phyloP scores from a whole-genome alignment of 495 filamentous ascomycete species.

The Penicillium cataractarum region DNA sequence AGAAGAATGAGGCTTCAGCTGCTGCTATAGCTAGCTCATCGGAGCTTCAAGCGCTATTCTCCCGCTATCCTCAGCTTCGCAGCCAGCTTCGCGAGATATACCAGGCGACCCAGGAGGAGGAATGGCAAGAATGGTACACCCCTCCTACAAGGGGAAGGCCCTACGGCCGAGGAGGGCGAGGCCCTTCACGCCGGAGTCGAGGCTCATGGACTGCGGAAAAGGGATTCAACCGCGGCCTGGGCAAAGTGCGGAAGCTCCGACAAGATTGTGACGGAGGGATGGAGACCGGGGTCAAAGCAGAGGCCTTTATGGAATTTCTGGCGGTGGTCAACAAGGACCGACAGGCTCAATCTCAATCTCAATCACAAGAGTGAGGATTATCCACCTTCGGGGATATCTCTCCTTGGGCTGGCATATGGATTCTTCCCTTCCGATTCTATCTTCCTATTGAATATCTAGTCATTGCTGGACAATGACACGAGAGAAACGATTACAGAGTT shows the following conservation, averaged over 20 bases:
- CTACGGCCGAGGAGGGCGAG: slow-evolving; percentile 50
- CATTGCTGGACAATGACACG: slow-evolving; percentile 24
- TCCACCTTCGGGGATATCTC: not conserved
- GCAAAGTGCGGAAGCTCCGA: slow-evolving; percentile 44
- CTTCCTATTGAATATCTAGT: not conserved
- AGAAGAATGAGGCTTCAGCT: slow-evolving; percentile 14
- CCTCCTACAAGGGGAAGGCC: slow-evolving; percentile 25
- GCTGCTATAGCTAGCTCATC: slow-evolving; percentile 36
- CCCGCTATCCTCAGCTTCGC: slow-evolving; percentile 54
- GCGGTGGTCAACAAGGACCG: slow-evolving; percentile 38
- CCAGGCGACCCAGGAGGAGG: slow-evolving; percentile 50
- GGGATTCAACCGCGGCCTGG: slow-evolving; percentile 48
- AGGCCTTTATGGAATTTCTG: slow-evolving; percentile 48
- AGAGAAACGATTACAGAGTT: slow-evolving; percentile 3
- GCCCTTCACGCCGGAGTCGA: slow-evolving; percentile 35
- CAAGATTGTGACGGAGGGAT: slow-evolving; percentile 44
- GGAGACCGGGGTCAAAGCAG: slow-evolving; percentile 38
- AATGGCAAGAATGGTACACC: slow-evolving; percentile 43
- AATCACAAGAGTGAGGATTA: not conserved
- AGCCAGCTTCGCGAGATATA: slow-evolving; percentile 56
- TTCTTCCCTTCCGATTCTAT: not conserved
- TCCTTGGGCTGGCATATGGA: not conserved
- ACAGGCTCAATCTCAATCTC: slow-evolving; percentile 12
- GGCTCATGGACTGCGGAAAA: slow-evolving; percentile 51
- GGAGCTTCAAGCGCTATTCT: slow-evolving; percentile 55